These are phyloP conservation scores for Pouteria glomerata DNA, from an alignment of 148 eudicot genomes.

Conservation along the genomic window DNA sequence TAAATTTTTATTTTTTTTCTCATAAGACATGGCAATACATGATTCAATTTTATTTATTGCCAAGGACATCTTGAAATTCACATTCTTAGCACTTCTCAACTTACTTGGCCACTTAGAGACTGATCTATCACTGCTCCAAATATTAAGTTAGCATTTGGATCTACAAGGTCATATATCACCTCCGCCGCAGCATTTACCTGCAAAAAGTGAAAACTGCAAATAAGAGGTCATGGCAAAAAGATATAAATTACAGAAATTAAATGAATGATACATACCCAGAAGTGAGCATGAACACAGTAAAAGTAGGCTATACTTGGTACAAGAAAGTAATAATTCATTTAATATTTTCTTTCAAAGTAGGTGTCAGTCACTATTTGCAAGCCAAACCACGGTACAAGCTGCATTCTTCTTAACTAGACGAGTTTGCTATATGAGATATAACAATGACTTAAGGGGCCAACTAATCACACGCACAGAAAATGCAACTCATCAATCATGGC, in stretches of 20 bases:
- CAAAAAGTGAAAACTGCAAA: not conserved
- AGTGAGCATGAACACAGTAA: not conserved
- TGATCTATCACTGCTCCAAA: constrained; percentile 96
- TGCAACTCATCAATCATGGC: not conserved
- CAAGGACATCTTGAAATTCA: not conserved
- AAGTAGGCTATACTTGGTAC: not conserved
- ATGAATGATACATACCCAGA: not conserved
- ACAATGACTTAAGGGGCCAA: not conserved
- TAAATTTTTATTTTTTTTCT: not conserved
- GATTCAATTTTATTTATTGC: no score
- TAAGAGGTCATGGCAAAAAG: not conserved
- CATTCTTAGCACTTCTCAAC: constrained; percentile 4
- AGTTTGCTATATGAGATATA: not conserved
- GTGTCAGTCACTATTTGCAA: not conserved
- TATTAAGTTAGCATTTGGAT: constrained; percentile 91
- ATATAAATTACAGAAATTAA: not conserved
- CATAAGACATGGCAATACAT: not conserved
- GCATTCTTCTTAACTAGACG: not conserved
- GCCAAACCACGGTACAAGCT: not conserved
- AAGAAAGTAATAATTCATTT: not conserved
- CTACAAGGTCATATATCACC: constrained; percentile 94
- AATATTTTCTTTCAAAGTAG: not conserved
- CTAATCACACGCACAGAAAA: not conserved
- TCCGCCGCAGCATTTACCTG: constrained; percentile 99
- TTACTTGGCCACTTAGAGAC: constrained; percentile 79